A percentile compares a stretch with the other conserved stretches of the same genome.
phyloP scores from a whole-genome alignment of 2,329 filamentous ascomycete genomes.

The Alternaria longipes region DNA sequence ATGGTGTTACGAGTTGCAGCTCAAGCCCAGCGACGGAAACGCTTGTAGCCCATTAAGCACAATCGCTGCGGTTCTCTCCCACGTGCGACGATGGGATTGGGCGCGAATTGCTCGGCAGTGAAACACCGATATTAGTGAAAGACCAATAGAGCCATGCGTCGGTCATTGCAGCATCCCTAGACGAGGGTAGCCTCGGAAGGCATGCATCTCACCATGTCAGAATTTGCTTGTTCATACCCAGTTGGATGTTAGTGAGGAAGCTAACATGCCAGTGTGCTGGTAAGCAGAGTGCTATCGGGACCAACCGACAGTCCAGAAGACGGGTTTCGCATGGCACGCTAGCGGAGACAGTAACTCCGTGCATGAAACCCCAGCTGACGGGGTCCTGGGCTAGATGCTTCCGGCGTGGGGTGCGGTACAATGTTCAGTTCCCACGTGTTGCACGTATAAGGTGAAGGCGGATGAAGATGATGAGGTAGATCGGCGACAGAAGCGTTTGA shows the following conservation, averaged over 20 bases:
- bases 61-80: neutral
- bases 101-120: neutral
- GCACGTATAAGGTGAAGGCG: neutral
- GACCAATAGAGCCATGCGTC: neutral
- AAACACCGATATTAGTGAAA: neutral
- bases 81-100: constrained; percentile 4
- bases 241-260: neutral
- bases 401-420: neutral
- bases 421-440: neutral
- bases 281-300: constrained; percentile 5
- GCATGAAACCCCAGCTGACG: constrained; percentile 1
- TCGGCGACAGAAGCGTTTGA: neutral
- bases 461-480: neutral
- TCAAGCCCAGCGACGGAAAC: neutral
- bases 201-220: neutral
- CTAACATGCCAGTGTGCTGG: constrained; percentile 1
- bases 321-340: neutral
- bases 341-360: neutral
- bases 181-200: neutral
- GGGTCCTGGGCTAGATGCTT: neutral
- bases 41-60: neutral
- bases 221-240: neutral
- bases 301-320: constrained; percentile 9
- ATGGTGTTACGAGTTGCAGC: constrained; percentile 2
- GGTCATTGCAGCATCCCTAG: neutral